Evolutionary conservation across 2,329 filamentous ascomycete genomes (phyloP).

Genomic region (Neoscytalidium dimidiatum): DNA sequence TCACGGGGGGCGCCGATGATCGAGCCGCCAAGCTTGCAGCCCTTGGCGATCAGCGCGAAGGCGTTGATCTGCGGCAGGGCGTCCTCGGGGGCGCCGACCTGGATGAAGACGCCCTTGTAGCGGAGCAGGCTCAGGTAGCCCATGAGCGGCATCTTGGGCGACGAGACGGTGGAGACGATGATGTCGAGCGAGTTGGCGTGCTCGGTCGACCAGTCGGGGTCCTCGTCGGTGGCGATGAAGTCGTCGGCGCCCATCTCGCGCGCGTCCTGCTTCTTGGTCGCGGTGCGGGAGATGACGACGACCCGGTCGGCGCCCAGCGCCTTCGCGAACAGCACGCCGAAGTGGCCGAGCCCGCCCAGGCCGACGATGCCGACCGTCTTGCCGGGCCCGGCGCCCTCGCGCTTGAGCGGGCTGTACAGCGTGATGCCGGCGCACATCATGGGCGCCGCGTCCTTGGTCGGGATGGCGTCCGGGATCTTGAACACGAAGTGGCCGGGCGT

Average conservation of each 20-base stretch:
- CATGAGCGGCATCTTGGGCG: constrained; percentile 62
- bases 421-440: constrained; percentile 80
- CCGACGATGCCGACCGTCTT: constrained; percentile 72
- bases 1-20: constrained; percentile 57
- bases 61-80: constrained; percentile 56
- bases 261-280: constrained; percentile 61
- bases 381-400: constrained; percentile 68
- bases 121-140: constrained; percentile 64
- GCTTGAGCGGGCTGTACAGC: constrained; percentile 67
- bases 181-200: constrained; percentile 54
- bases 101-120: constrained; percentile 62
- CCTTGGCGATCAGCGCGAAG: constrained; percentile 60
- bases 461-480: constrained; percentile 55
- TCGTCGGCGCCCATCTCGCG: constrained; percentile 62
- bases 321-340: constrained; percentile 69
- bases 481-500: constrained; percentile 61
- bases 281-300: constrained; percentile 64
- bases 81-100: constrained; percentile 67
- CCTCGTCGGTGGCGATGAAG: constrained; percentile 60
- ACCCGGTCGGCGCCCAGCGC: constrained; percentile 69
- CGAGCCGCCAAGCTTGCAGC: constrained; percentile 47
- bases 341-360: constrained; percentile 73
- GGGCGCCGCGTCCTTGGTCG: constrained; percentile 60
- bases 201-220: constrained; percentile 60
- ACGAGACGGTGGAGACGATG: constrained; percentile 61